These are phyloP conservation scores for Pouteria glomerata DNA, from an alignment of 148 eudicot species.

Conservation along the genomic window DNA sequence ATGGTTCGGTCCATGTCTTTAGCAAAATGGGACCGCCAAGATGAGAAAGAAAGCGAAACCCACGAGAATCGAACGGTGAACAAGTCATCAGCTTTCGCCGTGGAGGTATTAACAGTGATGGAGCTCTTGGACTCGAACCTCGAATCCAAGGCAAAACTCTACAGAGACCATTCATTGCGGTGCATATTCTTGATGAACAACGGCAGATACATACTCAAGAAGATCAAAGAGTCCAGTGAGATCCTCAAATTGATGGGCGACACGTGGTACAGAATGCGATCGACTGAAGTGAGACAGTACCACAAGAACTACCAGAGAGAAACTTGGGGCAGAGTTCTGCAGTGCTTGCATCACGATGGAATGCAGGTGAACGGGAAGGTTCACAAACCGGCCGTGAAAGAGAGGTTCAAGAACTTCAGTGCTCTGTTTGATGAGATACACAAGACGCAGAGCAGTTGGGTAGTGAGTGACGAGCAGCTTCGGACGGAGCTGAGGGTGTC, in stretches of 20 bases:
- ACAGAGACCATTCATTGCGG: slow-evolving; percentile 52
- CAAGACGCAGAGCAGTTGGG: slow-evolving; percentile 77
- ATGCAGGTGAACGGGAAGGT: slow-evolving; percentile 55
- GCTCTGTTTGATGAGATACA: slow-evolving; percentile 70
- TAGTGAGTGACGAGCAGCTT: slow-evolving; percentile 82
- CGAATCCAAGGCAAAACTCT: slow-evolving; percentile 61
- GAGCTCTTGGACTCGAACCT: slow-evolving; percentile 52
- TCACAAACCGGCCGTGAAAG: slow-evolving; percentile 56
- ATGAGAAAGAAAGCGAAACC: slow-evolving; percentile 1
- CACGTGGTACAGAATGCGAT: slow-evolving; percentile 47
- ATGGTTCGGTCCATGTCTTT: slow-evolving; percentile 7
- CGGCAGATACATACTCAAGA: slow-evolving; percentile 67
- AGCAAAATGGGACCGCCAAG: slow-evolving; percentile 5
- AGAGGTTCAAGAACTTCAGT: slow-evolving; percentile 70
- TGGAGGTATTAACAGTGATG: slow-evolving; percentile 35
- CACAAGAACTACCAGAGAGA: slow-evolving; percentile 86
- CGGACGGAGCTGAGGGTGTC: slow-evolving; percentile 85
- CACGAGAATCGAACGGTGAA: not conserved
- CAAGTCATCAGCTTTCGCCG: slow-evolving; percentile 33
- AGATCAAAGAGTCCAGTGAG: slow-evolving; percentile 64
- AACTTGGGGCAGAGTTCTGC: slow-evolving; percentile 57
- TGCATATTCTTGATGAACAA: slow-evolving; percentile 80
- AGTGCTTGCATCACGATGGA: slow-evolving; percentile 63
- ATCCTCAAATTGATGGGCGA: slow-evolving; percentile 56
- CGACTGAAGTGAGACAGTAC: slow-evolving; percentile 57